Conservation (phyloP, 176 grass and related monocot species). For the Tuctoria greenei region DNA sequence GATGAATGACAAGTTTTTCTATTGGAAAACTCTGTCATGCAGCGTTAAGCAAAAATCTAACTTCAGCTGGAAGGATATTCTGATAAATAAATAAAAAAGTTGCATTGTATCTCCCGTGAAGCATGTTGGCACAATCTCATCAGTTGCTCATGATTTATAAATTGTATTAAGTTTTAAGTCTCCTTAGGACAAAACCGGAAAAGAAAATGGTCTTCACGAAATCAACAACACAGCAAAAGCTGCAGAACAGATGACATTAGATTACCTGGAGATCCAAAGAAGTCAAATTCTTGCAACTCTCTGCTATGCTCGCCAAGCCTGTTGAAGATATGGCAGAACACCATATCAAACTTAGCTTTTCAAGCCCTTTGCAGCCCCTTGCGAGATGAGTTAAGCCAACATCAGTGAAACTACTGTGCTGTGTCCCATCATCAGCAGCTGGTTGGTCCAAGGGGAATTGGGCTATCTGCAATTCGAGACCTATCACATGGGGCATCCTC, state of each 20-base stretch:
- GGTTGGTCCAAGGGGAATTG: constrained; percentile 22
- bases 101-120: not conserved
- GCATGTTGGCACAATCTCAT: not conserved
- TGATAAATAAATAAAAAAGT: not conserved
- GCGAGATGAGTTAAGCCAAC: constrained; percentile 59
- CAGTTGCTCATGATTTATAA: not conserved
- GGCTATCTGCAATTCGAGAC: not conserved
- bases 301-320: constrained; percentile 64
- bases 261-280: constrained; percentile 87
- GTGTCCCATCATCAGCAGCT: constrained; percentile 28
- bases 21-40: not conserved
- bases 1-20: not conserved
- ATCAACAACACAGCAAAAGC: constrained; percentile 2
- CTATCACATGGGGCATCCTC: not conserved
- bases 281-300: constrained; percentile 68
- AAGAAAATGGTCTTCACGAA: not conserved
- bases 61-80: not conserved
- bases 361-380: constrained; percentile 61
- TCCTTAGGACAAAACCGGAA: too few relatives aligned
- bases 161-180: not conserved
- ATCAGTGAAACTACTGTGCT: constrained; percentile 61
- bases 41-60: not conserved
- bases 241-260: not conserved
- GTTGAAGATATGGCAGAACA: constrained; percentile 69
- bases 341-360: constrained; percentile 77